Percentiles rank a stretch among this genome's conserved stretches.
Conservation (phyloP, 257 asterid genomes). For the Lycium barbarum region DNA sequence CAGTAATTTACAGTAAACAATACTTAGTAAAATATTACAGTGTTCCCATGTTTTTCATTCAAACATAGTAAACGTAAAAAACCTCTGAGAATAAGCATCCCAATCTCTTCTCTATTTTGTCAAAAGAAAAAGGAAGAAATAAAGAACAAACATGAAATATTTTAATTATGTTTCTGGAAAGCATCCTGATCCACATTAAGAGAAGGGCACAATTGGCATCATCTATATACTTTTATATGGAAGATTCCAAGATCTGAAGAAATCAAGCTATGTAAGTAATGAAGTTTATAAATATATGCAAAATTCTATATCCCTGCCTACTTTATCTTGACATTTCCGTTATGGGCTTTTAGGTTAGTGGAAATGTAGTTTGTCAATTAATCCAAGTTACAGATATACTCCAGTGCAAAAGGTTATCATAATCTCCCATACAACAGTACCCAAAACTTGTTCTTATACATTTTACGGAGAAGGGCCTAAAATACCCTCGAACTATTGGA, state of each 20-base stretch:
- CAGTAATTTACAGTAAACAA: neutral
- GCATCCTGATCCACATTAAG: neutral
- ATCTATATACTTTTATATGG: neutral
- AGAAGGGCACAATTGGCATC: neutral
- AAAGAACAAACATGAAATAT: neutral
- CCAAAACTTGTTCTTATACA: neutral
- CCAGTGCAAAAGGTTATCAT: neutral
- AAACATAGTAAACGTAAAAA: neutral
- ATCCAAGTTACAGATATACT: neutral
- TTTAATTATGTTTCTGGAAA: neutral
- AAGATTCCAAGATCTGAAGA: neutral
- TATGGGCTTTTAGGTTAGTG: neutral
- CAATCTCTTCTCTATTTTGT: neutral
- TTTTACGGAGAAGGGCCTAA: too few species aligned
- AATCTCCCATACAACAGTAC: neutral
- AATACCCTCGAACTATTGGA: too few species aligned
- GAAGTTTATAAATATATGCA: neutral
- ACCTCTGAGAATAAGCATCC: neutral
- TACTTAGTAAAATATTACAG: neutral
- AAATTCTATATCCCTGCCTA: neutral
- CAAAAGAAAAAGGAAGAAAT: neutral
- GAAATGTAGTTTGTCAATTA: neutral
- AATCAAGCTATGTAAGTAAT: neutral
- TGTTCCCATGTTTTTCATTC: neutral
- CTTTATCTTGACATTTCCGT: neutral